Percentiles rank a stretch among this genome's conserved stretches.
These are phyloP conservation scores for Sarocladium kiliense DNA, from an alignment of 2,329 filamentous ascomycete species.

Conservation along the genomic window DNA sequence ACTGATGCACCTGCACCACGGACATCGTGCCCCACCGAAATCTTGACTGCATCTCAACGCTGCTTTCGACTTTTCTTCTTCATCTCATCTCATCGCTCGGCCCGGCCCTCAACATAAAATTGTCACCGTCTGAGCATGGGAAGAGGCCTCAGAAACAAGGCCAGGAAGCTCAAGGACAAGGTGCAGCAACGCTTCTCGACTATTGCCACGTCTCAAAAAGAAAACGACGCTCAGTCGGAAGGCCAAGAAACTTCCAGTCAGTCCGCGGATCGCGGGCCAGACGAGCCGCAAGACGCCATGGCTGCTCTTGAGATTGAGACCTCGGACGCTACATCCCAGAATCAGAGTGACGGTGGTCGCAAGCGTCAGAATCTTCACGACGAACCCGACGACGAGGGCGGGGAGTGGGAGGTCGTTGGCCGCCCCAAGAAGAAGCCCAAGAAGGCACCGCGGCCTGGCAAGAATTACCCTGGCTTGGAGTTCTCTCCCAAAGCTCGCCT, in stretches of 20 bases:
- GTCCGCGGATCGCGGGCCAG: not conserved
- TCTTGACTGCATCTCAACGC: not conserved
- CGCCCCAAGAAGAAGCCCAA: slow-evolving; percentile 54
- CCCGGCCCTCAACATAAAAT: no score
- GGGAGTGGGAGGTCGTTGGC: slow-evolving; percentile 52
- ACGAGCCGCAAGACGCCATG: slow-evolving; percentile 1
- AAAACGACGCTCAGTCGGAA: not conserved
- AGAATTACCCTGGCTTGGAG: slow-evolving; percentile 52
- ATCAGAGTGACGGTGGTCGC: slow-evolving; percentile 33
- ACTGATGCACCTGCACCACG: not conserved
- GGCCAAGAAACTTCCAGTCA: not conserved
- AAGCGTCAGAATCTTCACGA: slow-evolving; percentile 48
- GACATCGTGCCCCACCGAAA: not conserved
- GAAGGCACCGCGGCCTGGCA: slow-evolving; percentile 50
- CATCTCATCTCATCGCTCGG: not conserved
- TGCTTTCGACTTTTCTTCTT: not conserved
- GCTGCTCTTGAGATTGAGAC: not conserved
- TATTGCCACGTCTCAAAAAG: not conserved
- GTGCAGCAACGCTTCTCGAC: not conserved
- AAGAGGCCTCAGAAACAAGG: slow-evolving; percentile 6
- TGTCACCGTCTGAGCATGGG: not conserved
- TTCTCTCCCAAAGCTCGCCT: slow-evolving; percentile 53
- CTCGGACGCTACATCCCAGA: slow-evolving; percentile 6
- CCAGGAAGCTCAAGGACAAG: not conserved
- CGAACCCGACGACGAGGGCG: slow-evolving; percentile 27